A percentile compares a stretch with the other conserved stretches of the same genome.
These are phyloP conservation scores for Mediolabrus comicus DNA, from an alignment of 108 stramenopile genomes.

Conservation along the genomic window DNA sequence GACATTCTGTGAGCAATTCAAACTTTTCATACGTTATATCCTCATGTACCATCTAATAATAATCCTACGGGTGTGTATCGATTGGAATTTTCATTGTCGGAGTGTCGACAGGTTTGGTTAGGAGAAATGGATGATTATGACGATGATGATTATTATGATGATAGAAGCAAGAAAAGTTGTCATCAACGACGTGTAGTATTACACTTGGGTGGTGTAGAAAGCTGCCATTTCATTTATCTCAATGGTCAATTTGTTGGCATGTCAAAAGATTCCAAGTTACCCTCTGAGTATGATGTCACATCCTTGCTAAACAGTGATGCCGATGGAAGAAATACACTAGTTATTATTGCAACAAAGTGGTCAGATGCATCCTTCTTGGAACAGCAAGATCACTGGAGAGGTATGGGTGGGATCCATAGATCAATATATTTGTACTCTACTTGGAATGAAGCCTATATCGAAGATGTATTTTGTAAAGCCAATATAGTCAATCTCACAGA, in stretches of 20 bases:
- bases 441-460: constrained; percentile 49
- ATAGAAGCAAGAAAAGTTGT: not conserved
- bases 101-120: constrained; percentile 47
- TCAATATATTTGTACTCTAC: constrained; percentile 82
- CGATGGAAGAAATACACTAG: constrained; percentile 28
- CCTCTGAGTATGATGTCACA: constrained; percentile 70
- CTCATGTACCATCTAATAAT: constrained; percentile 31
- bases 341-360: constrained; percentile 78
- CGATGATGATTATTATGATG: not conserved
- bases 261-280: constrained; percentile 80
- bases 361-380: constrained; percentile 88
- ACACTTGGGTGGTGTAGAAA: constrained; percentile 73
- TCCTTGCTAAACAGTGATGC: not conserved
- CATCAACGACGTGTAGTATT: constrained; percentile 37
- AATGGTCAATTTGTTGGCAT: constrained; percentile 78
- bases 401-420: constrained; percentile 92
- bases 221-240: constrained; percentile 75
- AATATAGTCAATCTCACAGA: too few relatives aligned
- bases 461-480: constrained; percentile 74
- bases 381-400: constrained; percentile 96
- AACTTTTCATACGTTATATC: constrained; percentile 18
- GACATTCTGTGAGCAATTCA: not conserved
- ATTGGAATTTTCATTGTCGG: constrained; percentile 40
- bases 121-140: not conserved
- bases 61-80: constrained; percentile 89